Base-by-base conservation (phyloP, 257 asterid genomes). In the Primulina huaijiensis region DNA sequence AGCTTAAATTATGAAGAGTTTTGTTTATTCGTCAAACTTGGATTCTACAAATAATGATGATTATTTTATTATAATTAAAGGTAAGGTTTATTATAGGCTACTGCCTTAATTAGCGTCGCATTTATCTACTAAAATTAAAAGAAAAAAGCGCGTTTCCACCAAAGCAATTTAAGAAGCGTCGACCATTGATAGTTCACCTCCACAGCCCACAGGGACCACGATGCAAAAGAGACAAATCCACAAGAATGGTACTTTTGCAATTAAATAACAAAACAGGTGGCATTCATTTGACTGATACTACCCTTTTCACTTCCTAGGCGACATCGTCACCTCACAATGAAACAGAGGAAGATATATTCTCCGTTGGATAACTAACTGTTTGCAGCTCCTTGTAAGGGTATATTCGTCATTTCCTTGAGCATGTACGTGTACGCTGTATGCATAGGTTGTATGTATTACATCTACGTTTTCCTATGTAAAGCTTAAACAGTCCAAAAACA, bases 51-150 rank as follows among this genome's bases (percentile, higher is more conserved):
- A 46, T 46, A 35, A 35, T 35, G 9, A 35, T 23, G 25, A 23
- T 23, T 23, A 23, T 23, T 23, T 23, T 23, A 23, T 23, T 23
- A 23, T 23, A 40, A 40, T 2, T 0, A 3, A 43, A 43, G 4
- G 17, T 1, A 43, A 14, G 56, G 20, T 64, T 74, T 73, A 35
- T 17, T 31, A 58, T 1, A 14, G 55, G 55, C 19, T 46, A 56
- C 40, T 71, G 70, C 80, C 52, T 60, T 74, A 71, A 82, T 76
- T 67, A 76, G 65, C 59, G 73, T 46, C 74, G 67, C 66, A 70
- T 72, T 38, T 72, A 72, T 62, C 68, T 27, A 27, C 70, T 64
- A 72, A 60, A 34, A 75, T 75, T 40, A 3, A 34, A 7, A 11
- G 34, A 34, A 60, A 75, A 35, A 34, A 73, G 31, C 35, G 31